phyloP scores from a whole-genome alignment of 495 filamentous ascomycete genomes.

The Amphirosellinia nigrospora region DNA sequence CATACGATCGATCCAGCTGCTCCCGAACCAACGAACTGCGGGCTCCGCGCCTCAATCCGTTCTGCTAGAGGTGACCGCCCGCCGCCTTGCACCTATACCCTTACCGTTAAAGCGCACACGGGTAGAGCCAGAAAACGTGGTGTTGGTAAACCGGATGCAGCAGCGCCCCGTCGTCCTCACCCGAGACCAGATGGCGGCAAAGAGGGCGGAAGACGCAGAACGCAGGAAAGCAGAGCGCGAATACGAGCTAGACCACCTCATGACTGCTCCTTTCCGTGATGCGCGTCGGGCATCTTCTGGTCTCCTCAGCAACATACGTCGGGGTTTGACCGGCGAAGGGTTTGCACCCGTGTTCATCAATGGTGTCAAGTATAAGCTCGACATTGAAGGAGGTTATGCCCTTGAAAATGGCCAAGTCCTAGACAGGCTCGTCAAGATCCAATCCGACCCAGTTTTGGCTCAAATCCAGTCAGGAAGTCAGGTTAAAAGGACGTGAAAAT shows the following conservation, averaged over 20 bases:
- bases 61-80: slow-evolving; percentile 45
- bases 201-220: slow-evolving; percentile 37
- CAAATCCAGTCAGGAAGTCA: slow-evolving; percentile 1
- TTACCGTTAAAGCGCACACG: slow-evolving; percentile 41
- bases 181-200: slow-evolving; percentile 32
- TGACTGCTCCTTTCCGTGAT: slow-evolving; percentile 59
- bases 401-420: slow-evolving; percentile 58
- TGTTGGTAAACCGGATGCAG: slow-evolving; percentile 44
- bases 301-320: slow-evolving; percentile 41
- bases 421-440: slow-evolving; percentile 51
- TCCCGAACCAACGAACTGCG: slow-evolving; percentile 31
- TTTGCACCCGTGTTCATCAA: slow-evolving; percentile 50
- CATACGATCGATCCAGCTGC: slow-evolving; percentile 49
- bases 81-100: slow-evolving; percentile 40
- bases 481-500: neutral
- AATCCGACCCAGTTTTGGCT: slow-evolving; percentile 25
- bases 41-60: slow-evolving; percentile 24
- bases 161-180: slow-evolving; percentile 36
- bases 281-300: slow-evolving; percentile 36
- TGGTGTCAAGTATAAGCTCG: slow-evolving; percentile 53
- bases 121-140: slow-evolving; percentile 43
- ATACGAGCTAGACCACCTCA: slow-evolving; percentile 51
- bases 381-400: slow-evolving; percentile 55
- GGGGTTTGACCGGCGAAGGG: slow-evolving; percentile 54
- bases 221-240: slow-evolving; percentile 43